Conservation (phyloP, 139 green algal genomes). For the Edaphochlamys debaryana region DNA sequence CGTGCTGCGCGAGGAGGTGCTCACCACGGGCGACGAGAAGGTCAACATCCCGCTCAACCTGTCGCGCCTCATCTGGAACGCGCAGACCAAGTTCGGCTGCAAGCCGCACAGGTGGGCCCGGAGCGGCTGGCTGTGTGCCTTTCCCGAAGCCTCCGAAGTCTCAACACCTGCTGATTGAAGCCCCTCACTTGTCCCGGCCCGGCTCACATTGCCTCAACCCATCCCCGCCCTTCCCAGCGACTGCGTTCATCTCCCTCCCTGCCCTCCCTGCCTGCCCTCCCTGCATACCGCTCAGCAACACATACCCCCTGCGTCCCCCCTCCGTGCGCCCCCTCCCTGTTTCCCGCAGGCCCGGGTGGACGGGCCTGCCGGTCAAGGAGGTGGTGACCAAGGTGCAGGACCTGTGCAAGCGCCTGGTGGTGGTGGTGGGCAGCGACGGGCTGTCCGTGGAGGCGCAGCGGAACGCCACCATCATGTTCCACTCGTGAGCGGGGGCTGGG, state of each 20-base stretch:
- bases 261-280: too few relatives aligned
- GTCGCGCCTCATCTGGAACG: slow-evolving; percentile 93
- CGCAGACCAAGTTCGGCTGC: slow-evolving; percentile 87
- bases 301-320: too few relatives aligned
- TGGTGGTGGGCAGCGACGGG: slow-evolving; percentile 87
- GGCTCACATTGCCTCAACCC: too few relatives aligned
- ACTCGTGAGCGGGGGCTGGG: slow-evolving; percentile 43
- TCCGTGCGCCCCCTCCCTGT: too few relatives aligned
- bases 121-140: not conserved
- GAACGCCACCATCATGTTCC: slow-evolving; percentile 96
- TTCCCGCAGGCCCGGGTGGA: slow-evolving; percentile 22
- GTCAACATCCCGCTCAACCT: slow-evolving; percentile 95
- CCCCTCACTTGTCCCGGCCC: too few relatives aligned
- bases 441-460: slow-evolving; percentile 92
- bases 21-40: slow-evolving; percentile 79
- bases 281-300: too few relatives aligned
- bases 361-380: slow-evolving; percentile 26
- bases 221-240: too few relatives aligned
- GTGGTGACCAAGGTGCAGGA: slow-evolving; percentile 62
- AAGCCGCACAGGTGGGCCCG: slow-evolving; percentile 32
- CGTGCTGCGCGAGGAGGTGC: slow-evolving; percentile 84
- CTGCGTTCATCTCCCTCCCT: too few relatives aligned
- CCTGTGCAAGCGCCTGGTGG: slow-evolving; percentile 76
- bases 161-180: too few relatives aligned
- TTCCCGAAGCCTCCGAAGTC: too few relatives aligned